phyloP scores from a whole-genome alignment of 805 yeast species.

The Candida jianshihensis region DNA sequence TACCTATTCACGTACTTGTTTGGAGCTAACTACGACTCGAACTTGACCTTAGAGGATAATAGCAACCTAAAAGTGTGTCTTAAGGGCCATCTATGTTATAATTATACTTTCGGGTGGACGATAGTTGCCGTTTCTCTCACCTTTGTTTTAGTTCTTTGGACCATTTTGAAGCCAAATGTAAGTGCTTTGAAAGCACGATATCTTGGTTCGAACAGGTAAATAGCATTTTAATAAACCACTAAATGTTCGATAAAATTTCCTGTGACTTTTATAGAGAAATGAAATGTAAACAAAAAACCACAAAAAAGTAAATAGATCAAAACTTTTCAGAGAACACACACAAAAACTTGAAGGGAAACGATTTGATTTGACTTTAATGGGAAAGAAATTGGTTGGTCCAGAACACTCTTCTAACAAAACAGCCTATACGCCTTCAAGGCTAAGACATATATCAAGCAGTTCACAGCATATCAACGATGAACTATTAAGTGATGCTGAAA shows the following conservation, averaged over 20 bases:
- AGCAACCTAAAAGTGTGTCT: slow-evolving; percentile 16
- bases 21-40: slow-evolving; percentile 56
- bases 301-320: neutral
- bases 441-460: neutral
- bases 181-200: neutral
- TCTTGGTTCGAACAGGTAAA: neutral
- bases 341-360: too few species aligned
- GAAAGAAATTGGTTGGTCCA: too few species aligned
- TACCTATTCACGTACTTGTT: slow-evolving; percentile 53
- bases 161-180: slow-evolving; percentile 10
- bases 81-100: slow-evolving; percentile 26
- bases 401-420: neutral
- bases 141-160: slow-evolving; percentile 8
- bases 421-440: slow-evolving; percentile 1
- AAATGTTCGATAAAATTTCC: too few species aligned
- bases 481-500: slow-evolving; percentile 7
- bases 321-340: too few species aligned
- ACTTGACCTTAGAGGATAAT: slow-evolving; percentile 17
- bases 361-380: too few species aligned
- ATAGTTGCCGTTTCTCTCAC: slow-evolving; percentile 22
- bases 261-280: too few species aligned
- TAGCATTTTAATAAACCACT: too few species aligned
- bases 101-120: slow-evolving; percentile 34
- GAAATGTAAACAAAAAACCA: neutral
- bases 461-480: too few species aligned